Evolutionary conservation across 208 protist genomes (phyloP).

Genomic region (Crithidia mellificae): DNA sequence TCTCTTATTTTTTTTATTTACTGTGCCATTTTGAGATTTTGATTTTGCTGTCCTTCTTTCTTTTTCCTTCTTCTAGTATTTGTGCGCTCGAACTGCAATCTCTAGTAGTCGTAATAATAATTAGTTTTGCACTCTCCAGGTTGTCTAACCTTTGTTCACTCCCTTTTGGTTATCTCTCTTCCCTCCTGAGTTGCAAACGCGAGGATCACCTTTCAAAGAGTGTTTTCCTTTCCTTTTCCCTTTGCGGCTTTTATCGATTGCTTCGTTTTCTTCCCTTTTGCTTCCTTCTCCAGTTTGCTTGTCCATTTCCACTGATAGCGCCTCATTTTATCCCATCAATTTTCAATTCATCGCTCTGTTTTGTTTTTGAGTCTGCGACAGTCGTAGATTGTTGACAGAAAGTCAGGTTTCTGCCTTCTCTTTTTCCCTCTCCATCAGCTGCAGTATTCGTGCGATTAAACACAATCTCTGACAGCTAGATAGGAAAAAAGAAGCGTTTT

Average conservation of each 20-base stretch:
- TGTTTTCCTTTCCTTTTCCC: background rate
- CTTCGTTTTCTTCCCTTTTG: background rate
- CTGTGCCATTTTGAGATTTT: background rate
- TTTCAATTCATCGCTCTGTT: too few species aligned
- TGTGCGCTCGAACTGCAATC: background rate
- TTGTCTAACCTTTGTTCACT: too few species aligned
- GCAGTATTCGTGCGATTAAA: too few species aligned
- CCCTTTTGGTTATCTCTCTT: too few species aligned
- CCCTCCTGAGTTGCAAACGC: background rate
- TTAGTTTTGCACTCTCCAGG: background rate
- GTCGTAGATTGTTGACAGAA: too few species aligned
- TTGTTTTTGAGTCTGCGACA: too few species aligned
- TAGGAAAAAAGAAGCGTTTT: too few species aligned
- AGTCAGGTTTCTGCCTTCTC: too few species aligned
- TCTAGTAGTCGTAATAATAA: background rate
- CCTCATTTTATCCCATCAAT: too few species aligned
- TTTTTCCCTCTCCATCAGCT: too few species aligned
- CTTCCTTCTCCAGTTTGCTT: too few species aligned
- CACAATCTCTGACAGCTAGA: too few species aligned
- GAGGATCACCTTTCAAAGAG: background rate
- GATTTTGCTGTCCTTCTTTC: background rate
- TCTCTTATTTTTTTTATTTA: background rate
- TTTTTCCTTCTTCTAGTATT: background rate
- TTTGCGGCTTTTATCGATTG: background rate
- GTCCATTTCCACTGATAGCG: background rate